Base-by-base conservation (phyloP, 148 eudicot genomes). In the Rhododendron ovatum region DNA sequence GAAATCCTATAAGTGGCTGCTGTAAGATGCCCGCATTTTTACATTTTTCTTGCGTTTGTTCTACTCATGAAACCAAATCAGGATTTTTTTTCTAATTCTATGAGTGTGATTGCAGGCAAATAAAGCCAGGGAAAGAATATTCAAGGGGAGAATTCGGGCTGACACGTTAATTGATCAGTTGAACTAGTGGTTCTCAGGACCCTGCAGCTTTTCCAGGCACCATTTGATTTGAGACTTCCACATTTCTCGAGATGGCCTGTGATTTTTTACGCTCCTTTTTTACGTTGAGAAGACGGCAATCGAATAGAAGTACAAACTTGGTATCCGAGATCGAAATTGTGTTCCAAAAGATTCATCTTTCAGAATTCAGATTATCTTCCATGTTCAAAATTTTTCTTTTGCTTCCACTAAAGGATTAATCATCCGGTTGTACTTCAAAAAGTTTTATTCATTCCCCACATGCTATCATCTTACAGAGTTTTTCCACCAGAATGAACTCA, bases 71-170 rank as follows among this genome's bases (percentile, higher is more conserved):
- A 65, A 47, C 71, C 28, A n/a, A n/a, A 65, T 65, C 0, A 0
- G 13, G 33, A 65, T 65, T 71, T 71, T 71, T 71, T 5, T 20
- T 1, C 6, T 37, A 0, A 7, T 67, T 26, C 37, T 83, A 18
- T 2, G 9, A 48, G 7, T 17, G 87, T 9, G 30, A 28, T 55
- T 61, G 43, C 85, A 88, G 87, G 87, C 89, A 82, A 61, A 45
- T 9, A 39, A 53, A 55, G 47, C 69, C 2, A 81, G 83, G 17
- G 71, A 80, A 37, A 22, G 87, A 71, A 85, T 82, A 51, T 82
- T 82, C n/a, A 82, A 75, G 48, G 89, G 85, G 28, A 48, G 30
- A 82, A 26, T 28, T 69, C 30, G 2, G 35, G 35, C 35, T 26
- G 75, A 69, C 69, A 28, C 13, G 15, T 69, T 12, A 26, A 11